phyloP scores from a whole-genome alignment of 164 flowering plant species.

The Hamamelis virginiana region DNA sequence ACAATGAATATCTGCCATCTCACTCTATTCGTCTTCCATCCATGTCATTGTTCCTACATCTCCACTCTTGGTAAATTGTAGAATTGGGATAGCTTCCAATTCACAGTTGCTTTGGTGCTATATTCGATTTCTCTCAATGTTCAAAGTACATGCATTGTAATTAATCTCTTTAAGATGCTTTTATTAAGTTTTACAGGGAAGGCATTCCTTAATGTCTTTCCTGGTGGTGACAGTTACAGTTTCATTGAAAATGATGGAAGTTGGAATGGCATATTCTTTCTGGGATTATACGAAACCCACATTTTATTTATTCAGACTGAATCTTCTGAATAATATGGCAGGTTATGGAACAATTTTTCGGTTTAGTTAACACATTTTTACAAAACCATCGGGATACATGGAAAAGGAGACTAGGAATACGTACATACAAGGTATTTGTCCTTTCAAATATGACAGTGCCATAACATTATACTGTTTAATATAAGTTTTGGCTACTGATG shows the following conservation, averaged over 20 bases:
- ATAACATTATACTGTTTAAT: no score
- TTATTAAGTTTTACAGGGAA: not conserved
- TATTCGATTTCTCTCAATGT: not conserved
- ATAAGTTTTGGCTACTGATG: no score
- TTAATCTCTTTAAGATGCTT: not conserved
- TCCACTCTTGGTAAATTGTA: not conserved
- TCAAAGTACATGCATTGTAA: not conserved
- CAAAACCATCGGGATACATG: constrained; percentile 75
- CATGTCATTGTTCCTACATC: no score
- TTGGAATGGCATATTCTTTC: not conserved
- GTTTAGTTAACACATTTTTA: constrained; percentile 87
- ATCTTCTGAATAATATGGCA: constrained; percentile 31
- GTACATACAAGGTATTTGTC: constrained; percentile 85
- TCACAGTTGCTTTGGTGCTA: not conserved
- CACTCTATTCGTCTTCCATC: not conserved
- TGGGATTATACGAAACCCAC: no score
- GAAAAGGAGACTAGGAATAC: constrained; percentile 83
- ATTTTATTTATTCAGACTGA: not conserved
- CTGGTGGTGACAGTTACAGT: not conserved
- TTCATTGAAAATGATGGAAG: not conserved
- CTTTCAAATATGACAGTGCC: not conserved
- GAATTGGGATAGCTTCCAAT: not conserved
- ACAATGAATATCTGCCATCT: not conserved
- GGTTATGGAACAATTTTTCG: constrained; percentile 99
- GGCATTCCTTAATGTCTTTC: not conserved